These are phyloP conservation scores for Didymella exigua DNA, from an alignment of 2,329 filamentous ascomycete genomes.

Conservation along the genomic window DNA sequence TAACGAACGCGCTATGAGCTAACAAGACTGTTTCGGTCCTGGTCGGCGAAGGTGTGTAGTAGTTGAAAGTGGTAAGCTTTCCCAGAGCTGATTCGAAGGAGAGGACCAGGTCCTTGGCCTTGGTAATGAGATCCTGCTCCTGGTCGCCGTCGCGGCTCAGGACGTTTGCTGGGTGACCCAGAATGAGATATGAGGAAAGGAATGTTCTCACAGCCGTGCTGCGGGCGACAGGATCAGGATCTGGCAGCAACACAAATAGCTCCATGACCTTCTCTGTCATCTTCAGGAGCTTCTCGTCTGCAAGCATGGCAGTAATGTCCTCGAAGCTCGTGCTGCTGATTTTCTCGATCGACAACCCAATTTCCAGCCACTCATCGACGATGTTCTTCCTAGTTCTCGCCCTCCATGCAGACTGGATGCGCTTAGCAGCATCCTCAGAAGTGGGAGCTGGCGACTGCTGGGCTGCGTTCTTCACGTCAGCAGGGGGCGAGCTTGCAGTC, in stretches of 20 bases:
- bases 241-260: constrained; percentile 66
- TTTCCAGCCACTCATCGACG: constrained; percentile 68
- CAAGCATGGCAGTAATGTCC: constrained; percentile 71
- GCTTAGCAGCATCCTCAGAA: constrained; percentile 66
- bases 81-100: constrained; percentile 77
- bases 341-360: constrained; percentile 72
- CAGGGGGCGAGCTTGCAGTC: constrained; percentile 61
- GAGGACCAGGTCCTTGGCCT: constrained; percentile 76
- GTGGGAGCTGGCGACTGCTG: constrained; percentile 51
- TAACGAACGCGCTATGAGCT: constrained; percentile 74
- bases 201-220: constrained; percentile 75
- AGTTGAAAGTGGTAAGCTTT: constrained; percentile 68
- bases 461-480: constrained; percentile 43
- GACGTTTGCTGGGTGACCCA: constrained; percentile 78
- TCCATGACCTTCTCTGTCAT: constrained; percentile 70
- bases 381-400: constrained; percentile 62
- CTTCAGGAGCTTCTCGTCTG: constrained; percentile 68
- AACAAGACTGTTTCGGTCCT: constrained; percentile 69
- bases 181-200: constrained; percentile 77
- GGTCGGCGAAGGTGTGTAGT: constrained; percentile 68
- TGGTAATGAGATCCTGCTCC: constrained; percentile 74
- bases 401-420: constrained; percentile 75
- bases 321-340: constrained; percentile 75
- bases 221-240: constrained; percentile 65
- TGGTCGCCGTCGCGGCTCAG: constrained; percentile 74